phyloP scores from a whole-genome alignment of 2,329 filamentous ascomycete genomes.

The Paecilomyces variotii region DNA sequence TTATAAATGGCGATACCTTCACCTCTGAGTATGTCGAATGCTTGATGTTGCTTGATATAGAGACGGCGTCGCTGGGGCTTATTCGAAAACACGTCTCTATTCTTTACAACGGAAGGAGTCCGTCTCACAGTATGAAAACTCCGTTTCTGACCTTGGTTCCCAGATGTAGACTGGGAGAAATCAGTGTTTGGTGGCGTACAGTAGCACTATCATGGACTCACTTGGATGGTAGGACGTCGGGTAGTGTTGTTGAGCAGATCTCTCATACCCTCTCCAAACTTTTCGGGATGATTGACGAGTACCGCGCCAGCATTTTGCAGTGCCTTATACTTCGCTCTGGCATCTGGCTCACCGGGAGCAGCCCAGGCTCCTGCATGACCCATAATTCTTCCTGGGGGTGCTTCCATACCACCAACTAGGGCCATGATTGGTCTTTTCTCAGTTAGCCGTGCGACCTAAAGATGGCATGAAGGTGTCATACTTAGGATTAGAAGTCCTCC shows the following conservation, averaged over 20 bases:
- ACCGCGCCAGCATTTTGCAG: constrained; percentile 59
- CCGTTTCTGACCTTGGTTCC: constrained; percentile 36
- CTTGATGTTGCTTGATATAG: constrained; percentile 48
- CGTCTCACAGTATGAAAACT: constrained; percentile 42
- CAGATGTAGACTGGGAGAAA: constrained; percentile 14
- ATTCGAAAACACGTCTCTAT: not conserved
- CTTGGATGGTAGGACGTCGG: constrained; percentile 16
- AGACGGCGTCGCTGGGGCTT: constrained; percentile 42
- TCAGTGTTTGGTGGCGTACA: constrained; percentile 2
- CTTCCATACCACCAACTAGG: constrained; percentile 58
- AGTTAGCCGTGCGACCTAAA: constrained; percentile 10
- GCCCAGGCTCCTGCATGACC: constrained; percentile 71
- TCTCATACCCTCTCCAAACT: constrained; percentile 64
- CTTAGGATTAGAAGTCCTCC: not conserved
- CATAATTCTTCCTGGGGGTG: constrained; percentile 61
- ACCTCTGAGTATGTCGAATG: constrained; percentile 48
- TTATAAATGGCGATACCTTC: constrained; percentile 40
- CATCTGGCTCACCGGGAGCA: constrained; percentile 57
- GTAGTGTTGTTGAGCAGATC: constrained; percentile 43
- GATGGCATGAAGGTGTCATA: not conserved
- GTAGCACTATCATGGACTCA: constrained; percentile 9
- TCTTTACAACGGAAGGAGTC: constrained; percentile 10
- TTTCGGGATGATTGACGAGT: constrained; percentile 68
- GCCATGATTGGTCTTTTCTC: constrained; percentile 59
- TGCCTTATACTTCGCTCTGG: constrained; percentile 57